Percentiles rank a stretch among this genome's conserved stretches.
These are phyloP conservation scores for Camelina neglecta DNA, from an alignment of 345 rosid species.

Conservation along the genomic window DNA sequence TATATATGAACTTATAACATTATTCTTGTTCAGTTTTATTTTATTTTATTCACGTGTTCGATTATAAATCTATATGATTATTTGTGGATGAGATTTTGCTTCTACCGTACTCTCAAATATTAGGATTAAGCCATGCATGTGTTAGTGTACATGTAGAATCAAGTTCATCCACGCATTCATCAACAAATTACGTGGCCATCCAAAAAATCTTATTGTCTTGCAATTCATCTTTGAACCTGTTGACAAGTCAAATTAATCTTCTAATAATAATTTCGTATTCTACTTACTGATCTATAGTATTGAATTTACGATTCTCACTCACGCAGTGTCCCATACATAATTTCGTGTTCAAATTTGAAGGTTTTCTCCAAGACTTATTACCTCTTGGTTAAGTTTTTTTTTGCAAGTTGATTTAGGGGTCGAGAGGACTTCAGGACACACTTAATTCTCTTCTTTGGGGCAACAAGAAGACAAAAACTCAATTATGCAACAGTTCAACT, in stretches of 20 bases:
- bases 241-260: background rate
- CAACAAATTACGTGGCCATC: background rate
- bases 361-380: background rate
- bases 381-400: background rate
- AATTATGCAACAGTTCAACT: too few relatives aligned
- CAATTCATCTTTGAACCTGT: background rate
- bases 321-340: background rate
- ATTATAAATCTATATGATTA: too few relatives aligned
- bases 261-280: background rate
- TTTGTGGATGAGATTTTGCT: background rate
- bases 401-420: background rate
- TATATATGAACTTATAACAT: too few relatives aligned
- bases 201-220: background rate
- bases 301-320: background rate
- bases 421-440: background rate
- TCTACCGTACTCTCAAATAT: background rate
- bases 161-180: background rate
- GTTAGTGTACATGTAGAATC: background rate
- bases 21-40: too few relatives aligned
- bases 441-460: background rate
- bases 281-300: background rate
- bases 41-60: too few relatives aligned
- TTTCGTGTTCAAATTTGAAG: background rate
- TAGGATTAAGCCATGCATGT: background rate
- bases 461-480: too few relatives aligned